Percentiles rank a stretch among this genome's conserved stretches.
Evolutionary conservation across 2,329 filamentous ascomycete genomes (phyloP).

Genomic region (Microdochium bolleyi): DNA sequence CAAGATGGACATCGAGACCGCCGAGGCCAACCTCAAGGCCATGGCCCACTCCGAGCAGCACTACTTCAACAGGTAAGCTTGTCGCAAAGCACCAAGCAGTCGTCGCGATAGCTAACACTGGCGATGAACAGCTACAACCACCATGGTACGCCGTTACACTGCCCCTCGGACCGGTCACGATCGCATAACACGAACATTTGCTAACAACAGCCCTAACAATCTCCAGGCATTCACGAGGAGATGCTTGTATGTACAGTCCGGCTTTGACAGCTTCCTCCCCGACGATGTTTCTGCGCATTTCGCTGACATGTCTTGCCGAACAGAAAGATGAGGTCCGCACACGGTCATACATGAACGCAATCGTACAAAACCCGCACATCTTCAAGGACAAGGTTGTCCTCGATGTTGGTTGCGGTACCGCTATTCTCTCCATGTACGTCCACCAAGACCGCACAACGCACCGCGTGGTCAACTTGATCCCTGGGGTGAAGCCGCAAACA

Average conservation of each 20-base stretch:
- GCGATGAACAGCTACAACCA: slow-evolving; percentile 73
- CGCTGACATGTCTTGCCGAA: not conserved
- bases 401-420: slow-evolving; percentile 94
- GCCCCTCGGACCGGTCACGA: not conserved
- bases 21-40: slow-evolving; percentile 56
- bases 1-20: slow-evolving; percentile 51
- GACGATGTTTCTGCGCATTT: slow-evolving; percentile 1
- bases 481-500: not conserved
- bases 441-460: slow-evolving; percentile 1
- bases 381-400: slow-evolving; percentile 83
- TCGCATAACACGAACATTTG: not conserved
- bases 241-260: slow-evolving; percentile 69
- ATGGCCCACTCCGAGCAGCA: slow-evolving; percentile 96
- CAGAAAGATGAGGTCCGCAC: slow-evolving; percentile 99
- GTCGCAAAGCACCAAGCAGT: not conserved
- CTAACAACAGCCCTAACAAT: not conserved
- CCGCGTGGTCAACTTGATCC: too few species aligned
- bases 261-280: slow-evolving; percentile 12
- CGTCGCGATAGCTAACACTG: slow-evolving; percentile 2
- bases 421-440: slow-evolving; percentile 93
- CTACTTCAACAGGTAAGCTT: slow-evolving; percentile 87
- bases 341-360: slow-evolving; percentile 91
- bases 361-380: slow-evolving; percentile 91
- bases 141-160: slow-evolving; percentile 59
- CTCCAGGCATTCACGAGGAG: slow-evolving; percentile 85